These are phyloP conservation scores for Lichtheimia hyalospora DNA, from an alignment of 371 early-diverging fungal species.

Conservation along the genomic window DNA sequence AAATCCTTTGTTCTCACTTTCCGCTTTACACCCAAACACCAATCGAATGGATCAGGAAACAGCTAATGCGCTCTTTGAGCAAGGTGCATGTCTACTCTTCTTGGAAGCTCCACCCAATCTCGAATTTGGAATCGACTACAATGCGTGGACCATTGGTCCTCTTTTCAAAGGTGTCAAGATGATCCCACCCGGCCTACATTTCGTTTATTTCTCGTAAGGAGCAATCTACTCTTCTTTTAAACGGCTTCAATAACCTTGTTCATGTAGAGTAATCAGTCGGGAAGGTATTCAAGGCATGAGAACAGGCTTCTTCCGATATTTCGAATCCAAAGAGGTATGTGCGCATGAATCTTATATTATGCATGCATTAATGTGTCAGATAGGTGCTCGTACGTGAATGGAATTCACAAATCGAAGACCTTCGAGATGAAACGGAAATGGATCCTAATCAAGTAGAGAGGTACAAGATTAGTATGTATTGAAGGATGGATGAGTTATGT, in stretches of 20 bases:
- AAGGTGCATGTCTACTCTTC: constrained; percentile 79
- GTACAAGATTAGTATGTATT: constrained; percentile 36
- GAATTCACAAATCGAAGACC: constrained; percentile 59
- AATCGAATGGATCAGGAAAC: constrained; percentile 74
- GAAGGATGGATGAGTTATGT: background rate
- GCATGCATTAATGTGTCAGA: constrained; percentile 33
- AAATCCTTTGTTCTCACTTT: too few relatives aligned
- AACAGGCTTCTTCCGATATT: constrained; percentile 76
- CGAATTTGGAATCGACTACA: constrained; percentile 92
- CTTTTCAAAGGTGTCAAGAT: constrained; percentile 90
- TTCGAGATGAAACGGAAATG: constrained; percentile 47
- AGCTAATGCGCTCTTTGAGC: constrained; percentile 70
- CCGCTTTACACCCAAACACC: too few relatives aligned
- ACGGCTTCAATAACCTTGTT: background rate
- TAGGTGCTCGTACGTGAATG: constrained; percentile 70
- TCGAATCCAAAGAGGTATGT: constrained; percentile 63
- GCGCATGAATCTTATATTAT: background rate
- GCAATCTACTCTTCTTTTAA: too few relatives aligned
- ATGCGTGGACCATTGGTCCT: constrained; percentile 90
- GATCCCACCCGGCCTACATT: constrained; percentile 94
- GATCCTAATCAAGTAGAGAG: constrained; percentile 52
- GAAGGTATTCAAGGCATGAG: constrained; percentile 64
- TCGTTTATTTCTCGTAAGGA: constrained; percentile 80
- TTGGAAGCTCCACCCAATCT: constrained; percentile 79
- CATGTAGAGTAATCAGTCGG: constrained; percentile 47